Conservation (phyloP, 306 rosid genomes). For the Chamaecrista fasciculata region DNA sequence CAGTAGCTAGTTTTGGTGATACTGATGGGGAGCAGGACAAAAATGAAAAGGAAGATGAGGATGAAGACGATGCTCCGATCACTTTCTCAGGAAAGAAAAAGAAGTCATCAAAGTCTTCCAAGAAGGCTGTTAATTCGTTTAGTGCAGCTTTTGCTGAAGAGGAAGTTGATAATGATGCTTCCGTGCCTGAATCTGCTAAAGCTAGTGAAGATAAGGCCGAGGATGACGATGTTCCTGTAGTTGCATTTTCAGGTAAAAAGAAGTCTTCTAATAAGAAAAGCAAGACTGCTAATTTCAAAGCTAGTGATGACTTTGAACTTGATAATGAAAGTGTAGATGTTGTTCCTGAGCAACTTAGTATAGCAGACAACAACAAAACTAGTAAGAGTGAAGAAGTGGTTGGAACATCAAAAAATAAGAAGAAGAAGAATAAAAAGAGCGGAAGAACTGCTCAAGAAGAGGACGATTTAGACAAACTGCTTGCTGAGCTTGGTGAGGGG, state of each 20-base stretch:
- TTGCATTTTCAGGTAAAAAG: slow-evolving; percentile 81
- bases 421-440: slow-evolving; percentile 92
- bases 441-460: slow-evolving; percentile 97
- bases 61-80: slow-evolving; percentile 50
- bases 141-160: slow-evolving; percentile 45
- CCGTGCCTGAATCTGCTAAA: slow-evolving; percentile 39
- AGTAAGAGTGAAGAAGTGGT: slow-evolving; percentile 54
- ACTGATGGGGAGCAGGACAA: slow-evolving; percentile 46
- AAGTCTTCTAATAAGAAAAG: slow-evolving; percentile 82
- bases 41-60: slow-evolving; percentile 41
- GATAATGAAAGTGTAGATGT: slow-evolving; percentile 42
- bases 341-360: slow-evolving; percentile 40
- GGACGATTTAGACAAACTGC: slow-evolving; percentile 91
- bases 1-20: slow-evolving; percentile 45
- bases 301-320: slow-evolving; percentile 40
- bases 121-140: slow-evolving; percentile 50
- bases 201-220: slow-evolving; percentile 43
- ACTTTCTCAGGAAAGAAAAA: slow-evolving; percentile 84
- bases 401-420: slow-evolving; percentile 74
- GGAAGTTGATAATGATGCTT: slow-evolving; percentile 35
- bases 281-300: slow-evolving; percentile 35
- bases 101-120: slow-evolving; percentile 66
- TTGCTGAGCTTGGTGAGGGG: slow-evolving; percentile 87
- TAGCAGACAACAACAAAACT: slow-evolving; percentile 31
- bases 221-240: slow-evolving; percentile 42